phyloP scores from a whole-genome alignment of 345 rosid genomes.

The Camelina hispida region DNA sequence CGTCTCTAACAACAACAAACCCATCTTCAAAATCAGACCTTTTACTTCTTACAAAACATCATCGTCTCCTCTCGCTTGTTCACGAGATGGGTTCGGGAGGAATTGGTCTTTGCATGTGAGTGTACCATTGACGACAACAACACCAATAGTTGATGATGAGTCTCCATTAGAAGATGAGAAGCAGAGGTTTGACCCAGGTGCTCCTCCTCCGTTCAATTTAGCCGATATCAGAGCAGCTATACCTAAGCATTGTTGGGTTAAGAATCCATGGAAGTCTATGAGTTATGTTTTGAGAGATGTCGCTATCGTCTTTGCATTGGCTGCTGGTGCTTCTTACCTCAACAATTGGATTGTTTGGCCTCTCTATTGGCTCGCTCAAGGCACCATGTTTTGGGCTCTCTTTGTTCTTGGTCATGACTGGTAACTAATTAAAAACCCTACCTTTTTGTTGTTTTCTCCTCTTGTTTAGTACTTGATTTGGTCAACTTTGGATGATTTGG shows the following conservation, averaged over 20 bases:
- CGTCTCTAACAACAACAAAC: slow-evolving; percentile 16
- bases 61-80: slow-evolving; percentile 36
- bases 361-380: slow-evolving; percentile 88
- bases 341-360: slow-evolving; percentile 89
- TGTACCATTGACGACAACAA: slow-evolving; percentile 47
- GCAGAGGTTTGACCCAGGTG: slow-evolving; percentile 51
- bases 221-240: slow-evolving; percentile 80
- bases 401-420: slow-evolving; percentile 98
- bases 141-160: slow-evolving; percentile 19
- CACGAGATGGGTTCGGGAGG: slow-evolving; percentile 34
- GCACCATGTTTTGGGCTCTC: slow-evolving; percentile 98
- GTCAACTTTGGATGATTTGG: slow-evolving; percentile 36
- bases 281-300: slow-evolving; percentile 81
- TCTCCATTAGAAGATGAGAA: slow-evolving; percentile 35
- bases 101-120: slow-evolving; percentile 67
- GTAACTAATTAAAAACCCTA: slow-evolving; percentile 40
- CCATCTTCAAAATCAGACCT: slow-evolving; percentile 36
- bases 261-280: slow-evolving; percentile 82
- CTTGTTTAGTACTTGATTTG: slow-evolving; percentile 16
- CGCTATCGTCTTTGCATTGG: slow-evolving; percentile 66
- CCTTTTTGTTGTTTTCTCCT: slow-evolving; percentile 15
- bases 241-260: slow-evolving; percentile 94
- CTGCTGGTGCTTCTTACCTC: slow-evolving; percentile 74
- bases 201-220: slow-evolving; percentile 75
- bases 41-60: slow-evolving; percentile 5